A percentile compares a stretch with the other conserved stretches of the same genome.
Evolutionary conservation across 2,329 filamentous ascomycete species (phyloP).

Genomic region (Drechslera avenae): DNA sequence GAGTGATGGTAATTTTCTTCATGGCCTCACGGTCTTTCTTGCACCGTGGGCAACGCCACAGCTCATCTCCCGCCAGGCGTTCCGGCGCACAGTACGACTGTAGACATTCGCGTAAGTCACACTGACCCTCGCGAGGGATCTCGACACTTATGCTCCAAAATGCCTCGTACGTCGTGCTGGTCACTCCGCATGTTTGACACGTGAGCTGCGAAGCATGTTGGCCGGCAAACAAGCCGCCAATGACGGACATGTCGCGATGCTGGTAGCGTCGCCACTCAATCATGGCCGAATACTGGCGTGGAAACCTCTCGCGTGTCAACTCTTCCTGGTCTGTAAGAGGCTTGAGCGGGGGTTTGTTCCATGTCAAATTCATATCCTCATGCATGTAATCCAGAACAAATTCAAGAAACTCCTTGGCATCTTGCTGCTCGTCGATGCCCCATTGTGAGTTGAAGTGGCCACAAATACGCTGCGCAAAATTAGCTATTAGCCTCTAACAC

Average conservation of each 20-base stretch:
- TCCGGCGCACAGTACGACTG: constrained; percentile 72
- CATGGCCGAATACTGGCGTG: constrained; percentile 67
- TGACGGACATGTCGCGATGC: constrained; percentile 72
- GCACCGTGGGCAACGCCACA: constrained; percentile 77
- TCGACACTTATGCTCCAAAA: constrained; percentile 75
- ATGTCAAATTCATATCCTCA: constrained; percentile 80
- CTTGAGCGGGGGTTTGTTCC: constrained; percentile 62
- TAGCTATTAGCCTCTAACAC: constrained; percentile 13
- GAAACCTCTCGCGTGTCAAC: constrained; percentile 63
- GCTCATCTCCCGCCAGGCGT: constrained; percentile 68
- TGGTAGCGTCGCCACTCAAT: constrained; percentile 77
- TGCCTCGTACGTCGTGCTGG: constrained; percentile 69
- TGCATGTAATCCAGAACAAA: constrained; percentile 82
- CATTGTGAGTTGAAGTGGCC: constrained; percentile 69
- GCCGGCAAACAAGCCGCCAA: constrained; percentile 80
- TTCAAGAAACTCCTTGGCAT: constrained; percentile 86
- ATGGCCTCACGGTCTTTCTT: constrained; percentile 68
- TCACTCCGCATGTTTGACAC: constrained; percentile 66
- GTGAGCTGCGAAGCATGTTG: constrained; percentile 67
- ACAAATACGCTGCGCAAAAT: constrained; percentile 59
- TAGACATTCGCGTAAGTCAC: constrained; percentile 71
- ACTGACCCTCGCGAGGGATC: constrained; percentile 66
- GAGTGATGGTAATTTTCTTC: constrained; percentile 74
- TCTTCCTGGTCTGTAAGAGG: constrained; percentile 66
- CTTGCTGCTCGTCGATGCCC: constrained; percentile 79